A percentile compares a stretch with the other conserved stretches of the same genome.
Evolutionary conservation across 2,329 filamentous ascomycete genomes (phyloP).

Genomic region (Penicillium sp.): DNA sequence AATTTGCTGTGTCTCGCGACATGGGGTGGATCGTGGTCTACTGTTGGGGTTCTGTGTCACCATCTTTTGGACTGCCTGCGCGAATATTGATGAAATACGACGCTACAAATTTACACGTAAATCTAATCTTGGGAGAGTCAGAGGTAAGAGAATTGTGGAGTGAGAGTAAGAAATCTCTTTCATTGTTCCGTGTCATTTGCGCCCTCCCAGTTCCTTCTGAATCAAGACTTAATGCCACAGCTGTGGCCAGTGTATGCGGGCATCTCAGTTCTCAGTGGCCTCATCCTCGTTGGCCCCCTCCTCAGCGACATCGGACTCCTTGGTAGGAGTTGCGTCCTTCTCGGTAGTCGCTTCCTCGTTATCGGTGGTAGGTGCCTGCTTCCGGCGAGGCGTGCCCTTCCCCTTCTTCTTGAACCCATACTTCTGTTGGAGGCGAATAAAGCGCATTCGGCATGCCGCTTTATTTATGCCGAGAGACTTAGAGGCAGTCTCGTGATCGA

Average conservation of each 20-base stretch:
- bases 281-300: background rate
- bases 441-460: background rate
- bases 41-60: background rate
- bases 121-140: background rate
- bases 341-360: background rate
- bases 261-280: background rate
- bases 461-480: background rate
- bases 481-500: fast-evolving
- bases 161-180: too few species aligned
- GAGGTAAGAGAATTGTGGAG: background rate
- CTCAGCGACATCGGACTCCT: background rate
- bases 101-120: background rate
- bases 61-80: background rate
- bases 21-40: background rate
- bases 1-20: background rate
- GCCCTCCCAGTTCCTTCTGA: fast-evolving
- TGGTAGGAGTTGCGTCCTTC: background rate
- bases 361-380: fast-evolving
- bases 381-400: fast-evolving
- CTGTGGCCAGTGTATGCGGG: too few species aligned
- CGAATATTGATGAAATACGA: background rate
- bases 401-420: background rate
- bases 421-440: background rate
- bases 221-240: too few species aligned
- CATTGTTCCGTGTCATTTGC: background rate